Evolutionary conservation across 768 basidiomycete genomes (phyloP), one percentile per base, ranked within the genome.

Genomic region (Mycena indigotica): DNA sequence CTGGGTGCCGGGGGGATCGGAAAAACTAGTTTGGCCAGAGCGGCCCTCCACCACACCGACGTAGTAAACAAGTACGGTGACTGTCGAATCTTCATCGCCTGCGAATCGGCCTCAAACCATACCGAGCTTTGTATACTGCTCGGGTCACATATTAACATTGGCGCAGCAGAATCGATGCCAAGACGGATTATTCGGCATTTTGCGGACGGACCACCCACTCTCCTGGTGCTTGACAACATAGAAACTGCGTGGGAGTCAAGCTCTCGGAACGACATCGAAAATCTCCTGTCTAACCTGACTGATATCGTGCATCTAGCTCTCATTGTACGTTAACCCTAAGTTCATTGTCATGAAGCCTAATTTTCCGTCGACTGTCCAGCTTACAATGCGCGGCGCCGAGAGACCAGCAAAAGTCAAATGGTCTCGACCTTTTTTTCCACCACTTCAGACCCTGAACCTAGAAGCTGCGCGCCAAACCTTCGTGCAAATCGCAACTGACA

Each of bases 361-460:
- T 8, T 35, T 8, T 35, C 32, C 32, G 17, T 35, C n/a, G n/a
- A n/a, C n/a, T n/a, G n/a, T n/a, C n/a, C 17, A 59, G 58, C 28
- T 59, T 2, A 59, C 58, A 13, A 50, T 59, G 52, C 58, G 58
- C 13, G 58, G 58, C 4, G 53, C 38, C 3, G 58, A 59, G 26
- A 8, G 29, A 3, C 58, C 58, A 1, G 48, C 26, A 3, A 44
- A 50, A 51, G 58, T 59, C 3, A n/a, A 10, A 5, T 59, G 58
- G 58, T 54, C 52, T 4, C 19, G 35, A 1, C 58, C 58, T 25
- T 59, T 59, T n/a, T 17, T 59, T 5, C 26, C 1, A 13, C 58
- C 52, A 2, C 28, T 59, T 48, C 15, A 32, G 21, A 52, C 53
- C 1, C 15, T 59, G 10, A 4, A 26, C 4, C 28, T 50, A 2